These are phyloP conservation scores for Fonsecaea erecta DNA, from an alignment of 2,329 filamentous ascomycete species.

Conservation along the genomic window DNA sequence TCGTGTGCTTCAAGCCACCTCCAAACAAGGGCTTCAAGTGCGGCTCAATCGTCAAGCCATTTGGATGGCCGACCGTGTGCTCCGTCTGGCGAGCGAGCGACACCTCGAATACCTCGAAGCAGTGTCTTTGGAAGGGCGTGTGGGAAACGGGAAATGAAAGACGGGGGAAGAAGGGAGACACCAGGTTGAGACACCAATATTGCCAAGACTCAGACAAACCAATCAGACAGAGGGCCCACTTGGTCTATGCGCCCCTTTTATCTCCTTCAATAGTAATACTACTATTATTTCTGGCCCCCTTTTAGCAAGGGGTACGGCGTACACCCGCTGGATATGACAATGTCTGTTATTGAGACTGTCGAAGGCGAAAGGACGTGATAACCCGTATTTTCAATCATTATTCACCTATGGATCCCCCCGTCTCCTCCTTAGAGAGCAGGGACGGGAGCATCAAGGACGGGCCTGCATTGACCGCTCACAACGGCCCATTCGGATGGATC, in stretches of 20 bases:
- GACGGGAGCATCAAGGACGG: background rate
- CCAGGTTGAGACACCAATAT: background rate
- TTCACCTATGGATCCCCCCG: background rate
- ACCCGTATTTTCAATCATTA: background rate
- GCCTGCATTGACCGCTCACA: slow-evolving; percentile 18
- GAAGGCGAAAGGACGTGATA: background rate
- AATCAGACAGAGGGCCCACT: background rate
- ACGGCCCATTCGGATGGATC: slow-evolving; percentile 66
- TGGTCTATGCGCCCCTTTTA: background rate
- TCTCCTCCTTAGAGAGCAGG: background rate
- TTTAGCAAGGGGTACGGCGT: background rate
- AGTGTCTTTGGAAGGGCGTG: background rate
- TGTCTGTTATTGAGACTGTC: background rate
- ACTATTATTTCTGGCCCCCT: background rate
- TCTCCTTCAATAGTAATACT: background rate
- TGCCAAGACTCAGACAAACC: background rate
- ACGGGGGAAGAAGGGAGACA: background rate
- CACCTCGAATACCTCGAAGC: background rate
- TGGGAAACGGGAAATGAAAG: background rate
- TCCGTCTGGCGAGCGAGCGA: background rate
- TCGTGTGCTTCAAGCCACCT: background rate
- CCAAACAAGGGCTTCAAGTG: background rate
- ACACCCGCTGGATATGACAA: too few relatives aligned
- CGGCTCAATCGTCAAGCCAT: background rate
- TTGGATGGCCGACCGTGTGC: background rate